phyloP scores from a whole-genome alignment of 768 basidiomycete species.

The Termitomyces sp. region DNA sequence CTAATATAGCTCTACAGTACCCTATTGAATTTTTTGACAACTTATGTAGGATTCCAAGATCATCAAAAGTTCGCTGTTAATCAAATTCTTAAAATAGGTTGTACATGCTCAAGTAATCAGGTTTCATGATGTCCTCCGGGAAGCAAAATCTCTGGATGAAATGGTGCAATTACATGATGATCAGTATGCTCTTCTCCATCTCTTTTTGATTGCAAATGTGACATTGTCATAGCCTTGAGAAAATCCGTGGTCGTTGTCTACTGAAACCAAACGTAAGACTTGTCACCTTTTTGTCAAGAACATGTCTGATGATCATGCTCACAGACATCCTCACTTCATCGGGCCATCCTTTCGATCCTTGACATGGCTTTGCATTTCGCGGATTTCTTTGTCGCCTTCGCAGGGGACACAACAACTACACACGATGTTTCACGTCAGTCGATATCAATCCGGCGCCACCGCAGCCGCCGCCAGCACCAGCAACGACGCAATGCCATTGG shows the following conservation, averaged over 20 bases:
- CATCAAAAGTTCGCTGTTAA: background rate
- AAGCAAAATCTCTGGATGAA: slow-evolving; percentile 67
- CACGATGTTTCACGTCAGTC: slow-evolving; percentile 55
- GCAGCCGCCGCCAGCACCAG: slow-evolving; percentile 55
- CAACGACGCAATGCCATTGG: slow-evolving; percentile 59
- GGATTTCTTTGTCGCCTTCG: slow-evolving; percentile 56
- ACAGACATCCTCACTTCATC: slow-evolving; percentile 63
- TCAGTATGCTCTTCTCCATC: slow-evolving; percentile 41
- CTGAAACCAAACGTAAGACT: slow-evolving; percentile 53
- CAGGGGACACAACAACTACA: slow-evolving; percentile 55
- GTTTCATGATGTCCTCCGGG: slow-evolving; percentile 54
- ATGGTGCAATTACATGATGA: slow-evolving; percentile 67
- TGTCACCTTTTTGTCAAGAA: background rate
- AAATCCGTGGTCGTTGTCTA: slow-evolving; percentile 59
- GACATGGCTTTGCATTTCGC: slow-evolving; percentile 75
- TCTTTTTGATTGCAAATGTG: background rate
- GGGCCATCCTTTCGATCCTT: slow-evolving; percentile 63
- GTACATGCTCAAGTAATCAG: slow-evolving; percentile 57
- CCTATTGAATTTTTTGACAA: slow-evolving; percentile 63
- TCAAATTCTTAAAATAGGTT: slow-evolving; percentile 40
- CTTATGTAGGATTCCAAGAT: slow-evolving; percentile 47
- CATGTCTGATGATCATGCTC: background rate
- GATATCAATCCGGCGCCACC: slow-evolving; percentile 53
- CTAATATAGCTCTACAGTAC: slow-evolving; percentile 10
- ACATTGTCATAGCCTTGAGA: slow-evolving; percentile 34